phyloP scores from a whole-genome alignment of 1,284 basidiomycete species.

The Cryptococcus sp. region DNA sequence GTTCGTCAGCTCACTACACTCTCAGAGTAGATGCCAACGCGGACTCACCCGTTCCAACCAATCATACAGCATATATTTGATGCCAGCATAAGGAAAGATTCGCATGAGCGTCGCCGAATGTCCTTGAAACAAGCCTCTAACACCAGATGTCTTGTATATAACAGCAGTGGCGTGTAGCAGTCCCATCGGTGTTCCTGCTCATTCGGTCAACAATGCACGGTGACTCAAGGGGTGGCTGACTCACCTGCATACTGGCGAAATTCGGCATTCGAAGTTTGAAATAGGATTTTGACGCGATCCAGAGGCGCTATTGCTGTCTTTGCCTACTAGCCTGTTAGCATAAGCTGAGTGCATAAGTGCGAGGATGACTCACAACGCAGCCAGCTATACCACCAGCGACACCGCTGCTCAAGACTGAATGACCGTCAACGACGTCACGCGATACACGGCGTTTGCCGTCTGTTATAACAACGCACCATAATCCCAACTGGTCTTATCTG shows the following conservation, averaged over 20 bases:
- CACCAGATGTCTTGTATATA: slow-evolving; percentile 73
- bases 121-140: slow-evolving; percentile 86
- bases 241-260: slow-evolving; percentile 89
- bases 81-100: slow-evolving; percentile 91
- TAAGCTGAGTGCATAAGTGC: background rate
- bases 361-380: slow-evolving; percentile 70
- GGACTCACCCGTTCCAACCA: slow-evolving; percentile 69
- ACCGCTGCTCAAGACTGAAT: slow-evolving; percentile 58
- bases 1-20: slow-evolving; percentile 49
- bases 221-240: slow-evolving; percentile 15
- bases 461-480: slow-evolving; percentile 55
- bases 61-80: slow-evolving; percentile 98
- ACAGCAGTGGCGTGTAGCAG: slow-evolving; percentile 76
- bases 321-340: slow-evolving; percentile 62
- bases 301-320: slow-evolving; percentile 97
- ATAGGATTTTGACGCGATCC: slow-evolving; percentile 97
- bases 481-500: slow-evolving; percentile 69
- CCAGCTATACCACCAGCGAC: slow-evolving; percentile 91
- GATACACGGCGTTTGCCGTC: background rate
- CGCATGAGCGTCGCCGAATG: slow-evolving; percentile 81
- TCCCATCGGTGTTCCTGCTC: slow-evolving; percentile 54
- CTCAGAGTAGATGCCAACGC: background rate
- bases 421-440: slow-evolving; percentile 5
- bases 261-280: slow-evolving; percentile 95
- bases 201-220: background rate